These are phyloP conservation scores for Trichosporon coremiiforme DNA, from an alignment of 1,284 basidiomycete species.

Conservation along the genomic window DNA sequence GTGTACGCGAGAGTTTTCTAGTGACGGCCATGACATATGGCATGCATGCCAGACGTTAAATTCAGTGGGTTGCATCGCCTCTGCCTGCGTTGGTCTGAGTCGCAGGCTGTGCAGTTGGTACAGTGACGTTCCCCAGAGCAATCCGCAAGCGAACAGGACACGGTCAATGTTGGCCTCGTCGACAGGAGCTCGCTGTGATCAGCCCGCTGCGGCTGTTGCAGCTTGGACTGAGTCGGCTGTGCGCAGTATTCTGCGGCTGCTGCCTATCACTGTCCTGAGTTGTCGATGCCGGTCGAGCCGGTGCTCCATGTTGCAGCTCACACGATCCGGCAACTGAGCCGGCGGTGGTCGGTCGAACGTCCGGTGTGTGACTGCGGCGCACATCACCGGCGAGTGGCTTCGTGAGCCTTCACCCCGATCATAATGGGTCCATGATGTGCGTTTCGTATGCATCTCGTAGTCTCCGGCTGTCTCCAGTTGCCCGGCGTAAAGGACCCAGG, in stretches of 20 bases:
- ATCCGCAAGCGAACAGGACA: neutral
- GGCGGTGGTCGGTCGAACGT: too few relatives aligned
- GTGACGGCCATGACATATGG: too few relatives aligned
- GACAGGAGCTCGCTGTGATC: neutral
- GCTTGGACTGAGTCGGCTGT: neutral
- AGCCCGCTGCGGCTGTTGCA: neutral
- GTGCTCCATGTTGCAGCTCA: neutral
- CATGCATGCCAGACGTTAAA: too few relatives aligned
- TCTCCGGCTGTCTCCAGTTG: neutral
- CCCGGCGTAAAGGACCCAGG: neutral
- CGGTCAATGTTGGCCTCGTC: neutral
- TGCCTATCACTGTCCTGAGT: neutral
- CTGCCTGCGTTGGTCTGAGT: neutral
- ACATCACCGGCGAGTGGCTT: too few relatives aligned
- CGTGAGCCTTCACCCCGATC: too few relatives aligned
- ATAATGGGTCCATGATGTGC: too few relatives aligned
- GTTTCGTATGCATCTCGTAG: too few relatives aligned
- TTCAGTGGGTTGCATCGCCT: neutral
- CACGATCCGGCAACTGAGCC: too few relatives aligned
- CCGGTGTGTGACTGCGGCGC: too few relatives aligned
- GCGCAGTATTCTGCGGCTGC: slow-evolving; percentile 1
- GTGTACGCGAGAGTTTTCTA: too few relatives aligned
- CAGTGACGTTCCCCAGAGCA: too few relatives aligned
- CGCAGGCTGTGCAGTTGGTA: neutral
- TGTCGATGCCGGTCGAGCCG: neutral